phyloP scores from a whole-genome alignment of 2,329 filamentous ascomycete species.

The Ophiostoma sp. region DNA sequence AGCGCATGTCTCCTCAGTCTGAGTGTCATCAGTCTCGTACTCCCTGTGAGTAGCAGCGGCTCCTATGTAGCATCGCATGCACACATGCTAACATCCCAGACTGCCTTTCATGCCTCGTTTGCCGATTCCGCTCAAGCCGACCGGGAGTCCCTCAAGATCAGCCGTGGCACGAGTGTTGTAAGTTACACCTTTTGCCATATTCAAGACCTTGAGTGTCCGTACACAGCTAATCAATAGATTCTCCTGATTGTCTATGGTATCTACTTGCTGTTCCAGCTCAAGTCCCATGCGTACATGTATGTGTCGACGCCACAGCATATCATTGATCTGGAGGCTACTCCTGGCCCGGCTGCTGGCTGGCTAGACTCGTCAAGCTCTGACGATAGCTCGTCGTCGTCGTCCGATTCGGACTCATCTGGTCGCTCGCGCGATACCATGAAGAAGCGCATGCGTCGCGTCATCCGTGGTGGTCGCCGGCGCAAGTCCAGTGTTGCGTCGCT shows the following conservation, averaged over 20 bases:
- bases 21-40: constrained; percentile 80
- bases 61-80: background rate
- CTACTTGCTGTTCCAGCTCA: constrained; percentile 85
- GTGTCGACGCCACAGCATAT: constrained; percentile 87
- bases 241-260: constrained; percentile 75
- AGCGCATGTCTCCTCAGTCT: constrained; percentile 86
- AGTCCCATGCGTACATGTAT: constrained; percentile 88
- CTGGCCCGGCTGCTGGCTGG: constrained; percentile 76
- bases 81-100: constrained; percentile 42
- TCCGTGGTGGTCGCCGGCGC: constrained; percentile 41
- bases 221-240: constrained; percentile 43
- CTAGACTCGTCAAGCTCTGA: constrained; percentile 58
- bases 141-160: constrained; percentile 70
- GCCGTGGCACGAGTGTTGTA: constrained; percentile 81
- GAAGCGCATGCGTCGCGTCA: constrained; percentile 59
- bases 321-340: constrained; percentile 85
- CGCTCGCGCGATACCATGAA: constrained; percentile 48
- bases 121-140: constrained; percentile 58
- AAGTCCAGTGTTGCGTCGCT: constrained; percentile 57
- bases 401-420: constrained; percentile 55
- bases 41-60: constrained; percentile 57
- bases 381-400: constrained; percentile 42
- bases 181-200: constrained; percentile 33
- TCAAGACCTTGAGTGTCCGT: background rate
- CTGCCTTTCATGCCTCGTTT: constrained; percentile 89